Conservation (phyloP, 148 eudicot genomes). For the Silene conica region DNA sequence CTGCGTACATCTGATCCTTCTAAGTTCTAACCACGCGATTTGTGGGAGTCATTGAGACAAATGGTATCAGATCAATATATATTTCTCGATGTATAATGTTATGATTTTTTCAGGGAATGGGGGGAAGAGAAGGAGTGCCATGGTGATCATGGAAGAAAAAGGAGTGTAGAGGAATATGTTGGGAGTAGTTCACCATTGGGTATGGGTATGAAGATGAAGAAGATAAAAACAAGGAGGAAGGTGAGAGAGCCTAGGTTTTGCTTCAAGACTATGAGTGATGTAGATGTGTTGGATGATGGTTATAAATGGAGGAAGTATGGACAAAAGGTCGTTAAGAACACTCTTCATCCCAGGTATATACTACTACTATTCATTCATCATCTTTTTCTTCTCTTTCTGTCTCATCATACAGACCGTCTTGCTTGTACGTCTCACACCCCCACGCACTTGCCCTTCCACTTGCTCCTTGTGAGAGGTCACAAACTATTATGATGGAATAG, state of each 20-base stretch:
- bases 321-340: conserved; percentile 87
- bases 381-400: no score
- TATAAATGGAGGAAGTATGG: conserved; percentile 91
- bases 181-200: conserved; percentile 40
- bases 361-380: neutral
- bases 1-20: no score
- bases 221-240: conserved; percentile 70
- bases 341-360: conserved; percentile 83
- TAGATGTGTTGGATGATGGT: conserved; percentile 85
- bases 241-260: conserved; percentile 82
- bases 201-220: conserved; percentile 60
- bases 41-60: no score
- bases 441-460: no score
- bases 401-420: no score
- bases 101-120: conserved; percentile 24
- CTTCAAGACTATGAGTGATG: conserved; percentile 85
- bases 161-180: conserved; percentile 21
- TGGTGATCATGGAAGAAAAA: conserved; percentile 31
- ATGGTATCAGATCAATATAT: conserved; percentile 18
- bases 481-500: no score
- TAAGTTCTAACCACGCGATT: no score
- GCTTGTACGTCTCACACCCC: no score
- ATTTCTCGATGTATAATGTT: neutral
- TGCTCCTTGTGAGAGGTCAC: no score
- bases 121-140: conserved; percentile 34